Percentiles rank a stretch among this genome's conserved stretches.
Conservation (phyloP, 2,329 filamentous ascomycete genomes). For the Kalmusia sp. region DNA sequence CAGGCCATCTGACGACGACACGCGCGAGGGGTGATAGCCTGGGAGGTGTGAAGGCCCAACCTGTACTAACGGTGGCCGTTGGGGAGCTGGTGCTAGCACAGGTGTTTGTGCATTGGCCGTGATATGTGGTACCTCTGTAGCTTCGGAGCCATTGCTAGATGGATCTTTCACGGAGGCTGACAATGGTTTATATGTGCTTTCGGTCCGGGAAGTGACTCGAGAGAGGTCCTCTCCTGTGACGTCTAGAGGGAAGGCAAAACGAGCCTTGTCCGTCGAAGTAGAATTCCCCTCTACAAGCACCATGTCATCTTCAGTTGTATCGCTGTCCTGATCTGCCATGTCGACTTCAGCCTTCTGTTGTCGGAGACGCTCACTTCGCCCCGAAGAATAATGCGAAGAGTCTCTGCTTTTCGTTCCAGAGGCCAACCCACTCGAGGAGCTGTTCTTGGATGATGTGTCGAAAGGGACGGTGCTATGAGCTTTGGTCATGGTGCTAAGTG, state of each 20-base stretch:
- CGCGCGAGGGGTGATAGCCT: constrained; percentile 53
- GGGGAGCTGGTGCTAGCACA: constrained; percentile 35
- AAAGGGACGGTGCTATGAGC: constrained; percentile 24
- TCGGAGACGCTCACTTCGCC: constrained; percentile 26
- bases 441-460: constrained; percentile 17
- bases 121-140: constrained; percentile 26
- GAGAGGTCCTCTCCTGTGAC: constrained; percentile 28
- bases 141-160: constrained; percentile 32
- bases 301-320: constrained; percentile 41
- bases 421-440: constrained; percentile 23
- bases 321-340: constrained; percentile 35
- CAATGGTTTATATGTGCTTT: constrained; percentile 30
- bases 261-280: constrained; percentile 28
- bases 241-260: constrained; percentile 29
- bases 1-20: constrained; percentile 55
- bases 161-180: constrained; percentile 27
- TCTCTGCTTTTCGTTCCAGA: constrained; percentile 17
- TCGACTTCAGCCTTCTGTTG: constrained; percentile 31
- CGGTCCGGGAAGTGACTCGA: constrained; percentile 31
- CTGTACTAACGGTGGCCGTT: constrained; percentile 50
- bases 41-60: constrained; percentile 57
- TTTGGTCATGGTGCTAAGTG: constrained; percentile 32
- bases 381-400: constrained; percentile 27
- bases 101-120: constrained; percentile 30
- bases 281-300: constrained; percentile 32